Evolutionary conservation across 805 yeast genomes (phyloP), one percentile per base, ranked within the genome.

Genomic region (Starmerella cellae): DNA sequence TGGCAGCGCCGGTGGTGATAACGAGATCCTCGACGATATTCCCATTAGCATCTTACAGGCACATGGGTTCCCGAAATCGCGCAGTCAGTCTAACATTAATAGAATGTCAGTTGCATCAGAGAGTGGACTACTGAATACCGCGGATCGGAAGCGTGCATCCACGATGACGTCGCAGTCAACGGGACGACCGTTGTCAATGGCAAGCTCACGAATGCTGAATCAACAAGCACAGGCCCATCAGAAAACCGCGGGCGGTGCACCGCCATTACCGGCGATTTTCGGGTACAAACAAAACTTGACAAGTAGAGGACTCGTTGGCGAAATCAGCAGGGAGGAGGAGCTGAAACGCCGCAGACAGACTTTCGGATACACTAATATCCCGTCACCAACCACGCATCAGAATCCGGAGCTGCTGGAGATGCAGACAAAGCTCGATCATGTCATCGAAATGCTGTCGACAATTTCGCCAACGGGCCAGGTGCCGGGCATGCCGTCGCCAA

Each of bases 1-100:
- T 34, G 21, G 35, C 38, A 10, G 36, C 31, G 55, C 49, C 16
- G 56, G 48, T 24, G 59, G 54, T 27, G 59, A 54, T 17, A 62
- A 63, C 18, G 67, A 64, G 24, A 60, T 60, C 23, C 54, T 58
- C 45, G 68, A 64, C 38, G 64, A 64, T 39, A 60, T 65, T 14
- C 68, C 68, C 2, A 54, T 64, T 28, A 65, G 62, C 13, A 58
- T 64, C 36, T 47, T 65, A 31, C 62, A 60, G 38, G 66, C 65
- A 2, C 66, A 64, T 42, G 61, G 62, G 8, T 59, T 63, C 48
- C 67, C 67, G 5, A 41, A 31, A 18, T 19, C 39, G 10, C 45
- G 45, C 21, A 21, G 42, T 14, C 9, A 4, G 10, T 9, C 11
- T 22, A 31, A 13, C 21, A 5, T 13, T 11, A 9, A 5, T 5